Base-by-base conservation (phyloP, 257 asterid genomes). In the Przewalskia tangutica region DNA sequence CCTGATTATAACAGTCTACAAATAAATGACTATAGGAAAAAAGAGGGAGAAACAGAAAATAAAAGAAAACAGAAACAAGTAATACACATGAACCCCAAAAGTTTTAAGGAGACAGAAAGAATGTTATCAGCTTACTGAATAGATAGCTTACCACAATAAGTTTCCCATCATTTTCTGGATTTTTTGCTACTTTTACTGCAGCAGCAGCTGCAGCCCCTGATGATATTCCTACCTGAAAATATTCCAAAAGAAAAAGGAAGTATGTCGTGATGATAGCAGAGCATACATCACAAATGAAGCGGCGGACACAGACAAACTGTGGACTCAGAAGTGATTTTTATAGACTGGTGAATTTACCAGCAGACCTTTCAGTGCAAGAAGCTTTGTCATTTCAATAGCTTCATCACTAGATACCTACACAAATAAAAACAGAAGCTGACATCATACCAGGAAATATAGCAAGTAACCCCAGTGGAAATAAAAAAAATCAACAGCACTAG, bases 121-220 rank as follows among this genome's bases (percentile, higher is more conserved):
- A 34, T 42, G 77, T 18, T 42, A n/a, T 42, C 76, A 68, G 32
- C 27, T 66, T 68, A 68, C 54, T 42, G 48, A 17, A 77, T n/a
- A 40, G 36, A 42, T 56, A 12, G 86, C 89, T 80, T 90, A 90
- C 92, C 46, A 85, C 88, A 85, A 90, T 71, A 86, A 90, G 92
- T 75, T 89, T 90, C 70, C 91, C 92, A 51, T 84, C 91, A 67
- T 86, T 86, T 79, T 89, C 92, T 36, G 91, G 92, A 62, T 86
- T 88, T 77, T 76, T 86, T 7, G 90, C 93, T 44, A 89, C 75
- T 83, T 85, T 85, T 71, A 89, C 73, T 38, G 94, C 92, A 79
- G 94, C 94, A 1, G 88, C 92, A 5, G 92, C 89, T 2, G 92
- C 91, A 8, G 92, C 94, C 81, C 94, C 92, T 42, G 94, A 89